Base-by-base conservation (phyloP, 306 rosid genomes). In the Trifolium repens region DNA sequence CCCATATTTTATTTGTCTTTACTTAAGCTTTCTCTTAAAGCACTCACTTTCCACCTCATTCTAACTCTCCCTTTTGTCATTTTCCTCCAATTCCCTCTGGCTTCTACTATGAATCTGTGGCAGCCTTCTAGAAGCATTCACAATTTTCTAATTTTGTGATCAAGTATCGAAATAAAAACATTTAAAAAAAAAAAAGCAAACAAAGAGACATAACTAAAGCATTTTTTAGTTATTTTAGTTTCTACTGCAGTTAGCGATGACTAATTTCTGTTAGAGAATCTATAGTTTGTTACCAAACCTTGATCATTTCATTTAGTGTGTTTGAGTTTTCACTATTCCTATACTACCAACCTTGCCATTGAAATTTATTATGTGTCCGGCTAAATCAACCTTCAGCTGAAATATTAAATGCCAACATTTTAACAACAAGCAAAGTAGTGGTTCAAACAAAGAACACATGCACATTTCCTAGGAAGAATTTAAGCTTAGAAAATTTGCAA, bases 201-300 rank as follows among this genome's bases (percentile, higher is more conserved):
- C 1, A 24, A 24, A 24, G 27, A 24, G 27, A 24, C 27, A 24
- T 24, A 24, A n/a, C n/a, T n/a, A n/a, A n/a, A n/a, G n/a, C n/a
- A n/a, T n/a, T n/a, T n/a, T n/a, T n/a, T n/a, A n/a, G n/a, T n/a
- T n/a, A n/a, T n/a, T n/a, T n/a, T n/a, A n/a, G n/a, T n/a, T n/a
- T n/a, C n/a, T n/a, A n/a, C n/a, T n/a, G n/a, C n/a, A n/a, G n/a
- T n/a, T n/a, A n/a, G n/a, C n/a, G n/a, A n/a, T n/a, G n/a, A n/a
- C n/a, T n/a, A n/a, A n/a, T n/a, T n/a, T n/a, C n/a, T n/a, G n/a
- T n/a, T n/a, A n/a, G n/a, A n/a, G n/a, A n/a, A n/a, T n/a, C n/a
- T n/a, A n/a, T n/a, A n/a, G n/a, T 76, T 75, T 65, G 78, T 81
- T 64, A 65, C 81, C 85, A 71, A 76, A 71, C 77, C 73, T 60